Evolutionary conservation across 2,329 filamentous ascomycete species (phyloP).

Genomic region (Alternaria tenuissima): DNA sequence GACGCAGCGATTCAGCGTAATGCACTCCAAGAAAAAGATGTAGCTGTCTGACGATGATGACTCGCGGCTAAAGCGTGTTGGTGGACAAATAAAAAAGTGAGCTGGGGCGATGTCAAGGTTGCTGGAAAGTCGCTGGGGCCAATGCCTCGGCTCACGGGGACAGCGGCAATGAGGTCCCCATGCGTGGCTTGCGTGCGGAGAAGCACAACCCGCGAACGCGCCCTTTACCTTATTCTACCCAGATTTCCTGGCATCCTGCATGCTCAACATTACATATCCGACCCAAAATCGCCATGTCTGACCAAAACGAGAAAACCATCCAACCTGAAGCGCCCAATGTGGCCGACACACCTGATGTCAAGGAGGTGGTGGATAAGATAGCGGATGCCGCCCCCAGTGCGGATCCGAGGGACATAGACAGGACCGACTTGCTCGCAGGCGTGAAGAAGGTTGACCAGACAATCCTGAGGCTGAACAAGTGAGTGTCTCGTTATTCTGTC

Average conservation of each 20-base stretch:
- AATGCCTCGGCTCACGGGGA: slow-evolving; percentile 27
- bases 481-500: neutral
- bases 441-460: slow-evolving; percentile 50
- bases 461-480: slow-evolving; percentile 57
- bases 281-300: slow-evolving; percentile 38
- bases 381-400: slow-evolving; percentile 26
- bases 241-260: slow-evolving; percentile 21
- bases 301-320: slow-evolving; percentile 40
- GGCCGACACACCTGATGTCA: slow-evolving; percentile 25
- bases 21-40: neutral
- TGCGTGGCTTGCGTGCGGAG: slow-evolving; percentile 21
- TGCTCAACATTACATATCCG: slow-evolving; percentile 9
- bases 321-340: slow-evolving; percentile 47
- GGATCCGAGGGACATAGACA: slow-evolving; percentile 22
- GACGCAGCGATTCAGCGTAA: neutral
- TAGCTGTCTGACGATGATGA: neutral
- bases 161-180: slow-evolving; percentile 4
- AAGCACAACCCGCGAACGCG: slow-evolving; percentile 20
- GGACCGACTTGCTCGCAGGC: slow-evolving; percentile 36
- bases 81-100: too few species aligned
- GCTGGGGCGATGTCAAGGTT: too few species aligned
- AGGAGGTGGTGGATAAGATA: slow-evolving; percentile 38
- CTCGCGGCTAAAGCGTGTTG: too few species aligned
- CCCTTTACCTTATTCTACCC: slow-evolving; percentile 22
- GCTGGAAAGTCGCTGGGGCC: neutral